Evolutionary conservation across 805 yeast species (phyloP).

Genomic region (Yarrowia porcina): DNA sequence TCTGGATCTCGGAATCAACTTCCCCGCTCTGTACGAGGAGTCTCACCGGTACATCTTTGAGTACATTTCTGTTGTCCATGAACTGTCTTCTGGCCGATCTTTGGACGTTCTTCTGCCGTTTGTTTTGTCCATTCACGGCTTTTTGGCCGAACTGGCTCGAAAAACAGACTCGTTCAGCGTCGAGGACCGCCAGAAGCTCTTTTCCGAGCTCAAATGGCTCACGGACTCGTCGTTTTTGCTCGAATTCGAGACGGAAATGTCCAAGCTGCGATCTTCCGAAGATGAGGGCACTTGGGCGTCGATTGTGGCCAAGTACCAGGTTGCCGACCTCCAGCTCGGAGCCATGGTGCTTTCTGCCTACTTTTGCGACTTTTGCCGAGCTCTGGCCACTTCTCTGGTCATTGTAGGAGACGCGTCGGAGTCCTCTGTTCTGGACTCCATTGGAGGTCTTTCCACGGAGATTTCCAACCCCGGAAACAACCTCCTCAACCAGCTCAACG

Average conservation of each 20-base stretch:
- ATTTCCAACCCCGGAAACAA: conserved; percentile 22
- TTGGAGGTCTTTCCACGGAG: conserved; percentile 28
- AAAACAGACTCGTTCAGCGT: conserved; percentile 19
- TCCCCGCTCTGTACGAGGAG: conserved; percentile 37
- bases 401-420: conserved; percentile 11
- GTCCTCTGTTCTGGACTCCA: background rate
- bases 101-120: conserved; percentile 28
- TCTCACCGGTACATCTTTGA: conserved; percentile 28
- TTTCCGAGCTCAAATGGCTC: conserved; percentile 26
- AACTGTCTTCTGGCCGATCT: conserved; percentile 25
- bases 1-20: conserved; percentile 33
- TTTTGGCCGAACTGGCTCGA: conserved; percentile 37
- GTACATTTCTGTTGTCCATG: conserved; percentile 15
- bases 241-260: conserved; percentile 29
- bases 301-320: conserved; percentile 25
- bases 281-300: conserved; percentile 27
- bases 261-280: conserved; percentile 26
- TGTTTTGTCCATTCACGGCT: conserved; percentile 37
- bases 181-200: conserved; percentile 9
- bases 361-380: conserved; percentile 28
- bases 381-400: conserved; percentile 28
- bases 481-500: conserved; percentile 29
- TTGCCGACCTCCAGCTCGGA: conserved; percentile 30
- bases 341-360: conserved; percentile 30
- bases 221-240: conserved; percentile 28